A percentile compares a stretch with the other conserved stretches of the same genome.
These are phyloP conservation scores for Limnanthes douglasii DNA, from an alignment of 345 rosid species.

Conservation along the genomic window DNA sequence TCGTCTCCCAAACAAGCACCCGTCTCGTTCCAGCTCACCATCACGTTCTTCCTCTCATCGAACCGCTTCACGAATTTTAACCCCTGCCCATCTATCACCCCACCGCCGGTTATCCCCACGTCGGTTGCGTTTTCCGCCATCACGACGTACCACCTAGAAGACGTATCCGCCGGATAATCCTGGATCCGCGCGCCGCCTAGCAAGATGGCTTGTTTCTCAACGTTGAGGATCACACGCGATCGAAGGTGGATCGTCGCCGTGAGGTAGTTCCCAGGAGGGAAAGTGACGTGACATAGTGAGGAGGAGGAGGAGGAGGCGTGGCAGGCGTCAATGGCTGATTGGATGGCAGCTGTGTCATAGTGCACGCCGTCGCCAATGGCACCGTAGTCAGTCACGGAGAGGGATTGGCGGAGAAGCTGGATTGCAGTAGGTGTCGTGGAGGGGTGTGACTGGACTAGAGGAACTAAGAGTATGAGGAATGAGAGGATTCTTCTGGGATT, in stretches of 20 bases:
- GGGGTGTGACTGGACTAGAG: constrained; percentile 15
- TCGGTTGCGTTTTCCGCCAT: constrained; percentile 58
- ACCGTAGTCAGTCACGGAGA: constrained; percentile 59
- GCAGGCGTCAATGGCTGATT: constrained; percentile 60
- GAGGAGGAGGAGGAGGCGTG: constrained; percentile 13
- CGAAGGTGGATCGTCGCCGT: constrained; percentile 64
- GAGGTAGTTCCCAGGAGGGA: constrained; percentile 63
- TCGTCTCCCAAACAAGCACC: constrained; percentile 84
- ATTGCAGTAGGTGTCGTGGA: constrained; percentile 15
- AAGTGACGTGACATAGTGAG: constrained; percentile 43
- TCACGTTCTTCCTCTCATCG: constrained; percentile 62
- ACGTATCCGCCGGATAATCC: constrained; percentile 43
- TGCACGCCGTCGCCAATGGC: constrained; percentile 62
- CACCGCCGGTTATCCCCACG: constrained; percentile 87
- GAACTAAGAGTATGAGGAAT: constrained; percentile 10
- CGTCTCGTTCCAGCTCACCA: constrained; percentile 86
- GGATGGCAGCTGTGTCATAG: constrained; percentile 72
- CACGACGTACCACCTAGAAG: constrained; percentile 62
- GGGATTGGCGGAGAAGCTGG: constrained; percentile 10
- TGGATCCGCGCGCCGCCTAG: constrained; percentile 50
- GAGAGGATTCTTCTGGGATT: too few relatives aligned
- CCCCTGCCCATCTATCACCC: constrained; percentile 78
- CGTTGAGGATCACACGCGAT: constrained; percentile 46
- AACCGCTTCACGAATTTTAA: constrained; percentile 50
- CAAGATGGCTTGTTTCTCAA: constrained; percentile 44